Conservation (phyloP, 257 asterid species). For the Solanum paucissectum region DNA sequence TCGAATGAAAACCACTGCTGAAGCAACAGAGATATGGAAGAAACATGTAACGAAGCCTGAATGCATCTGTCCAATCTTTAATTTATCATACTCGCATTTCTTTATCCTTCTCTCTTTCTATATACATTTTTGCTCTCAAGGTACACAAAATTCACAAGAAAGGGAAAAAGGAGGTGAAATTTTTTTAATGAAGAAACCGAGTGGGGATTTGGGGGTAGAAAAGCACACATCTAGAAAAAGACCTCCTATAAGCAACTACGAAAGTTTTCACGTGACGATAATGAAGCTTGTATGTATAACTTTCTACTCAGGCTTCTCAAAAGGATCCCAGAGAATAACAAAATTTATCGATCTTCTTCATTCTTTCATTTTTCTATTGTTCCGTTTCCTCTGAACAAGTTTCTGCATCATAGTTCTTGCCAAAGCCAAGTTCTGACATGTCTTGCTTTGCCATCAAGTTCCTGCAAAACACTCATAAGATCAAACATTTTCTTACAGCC, state of each 20-base stretch:
- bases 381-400: conserved; percentile 15
- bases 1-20: not conserved
- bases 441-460: conserved; percentile 98
- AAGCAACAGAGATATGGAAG: not conserved
- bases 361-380: conserved; percentile 17
- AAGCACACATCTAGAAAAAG: not conserved
- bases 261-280: not conserved
- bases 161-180: not conserved
- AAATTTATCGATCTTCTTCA: not conserved
- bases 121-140: not conserved
- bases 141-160: not conserved
- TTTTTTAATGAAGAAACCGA: not conserved
- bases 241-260: not conserved
- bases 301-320: not conserved
- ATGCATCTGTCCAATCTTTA: not conserved
- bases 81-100: not conserved
- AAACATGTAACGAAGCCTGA: not conserved
- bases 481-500: not conserved
- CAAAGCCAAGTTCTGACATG: conserved; percentile 84
- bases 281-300: not conserved
- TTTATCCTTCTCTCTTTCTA: not conserved
- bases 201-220: not conserved
- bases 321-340: not conserved
- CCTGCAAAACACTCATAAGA: conserved; percentile 30
- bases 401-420: conserved; percentile 25